Conservation (phyloP, 2,329 filamentous ascomycete species). For the Ophiostoma ulmi region DNA sequence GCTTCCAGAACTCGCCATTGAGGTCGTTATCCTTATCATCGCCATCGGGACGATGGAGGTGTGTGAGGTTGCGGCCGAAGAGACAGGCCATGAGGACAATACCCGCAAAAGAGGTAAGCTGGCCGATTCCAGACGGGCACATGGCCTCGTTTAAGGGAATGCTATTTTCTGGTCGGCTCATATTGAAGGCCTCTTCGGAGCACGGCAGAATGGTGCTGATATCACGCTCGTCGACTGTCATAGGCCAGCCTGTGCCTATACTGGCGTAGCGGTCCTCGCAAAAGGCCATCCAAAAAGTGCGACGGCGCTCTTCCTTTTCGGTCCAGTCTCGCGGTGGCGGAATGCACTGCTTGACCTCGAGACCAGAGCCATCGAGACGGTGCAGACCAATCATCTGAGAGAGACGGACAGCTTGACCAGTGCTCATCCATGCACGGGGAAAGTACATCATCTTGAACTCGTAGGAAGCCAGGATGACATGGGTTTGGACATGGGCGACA, state of each 20-base stretch:
- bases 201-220: constrained; percentile 80
- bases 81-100: constrained; percentile 82
- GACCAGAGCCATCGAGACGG: constrained; percentile 70
- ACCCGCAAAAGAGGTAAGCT: constrained; percentile 71
- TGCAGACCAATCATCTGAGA: constrained; percentile 91
- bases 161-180: constrained; percentile 68
- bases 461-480: constrained; percentile 72
- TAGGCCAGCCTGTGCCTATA: constrained; percentile 95
- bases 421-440: constrained; percentile 89
- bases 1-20: constrained; percentile 92
- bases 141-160: constrained; percentile 65
- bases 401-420: constrained; percentile 73
- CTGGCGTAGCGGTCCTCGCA: constrained; percentile 87
- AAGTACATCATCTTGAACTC: constrained; percentile 99
- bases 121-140: constrained; percentile 63
- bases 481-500: constrained; percentile 78
- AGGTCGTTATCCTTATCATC: constrained; percentile 82
- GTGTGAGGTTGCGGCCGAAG: constrained; percentile 84
- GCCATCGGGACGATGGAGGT: constrained; percentile 78
- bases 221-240: constrained; percentile 87
- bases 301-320: constrained; percentile 80
- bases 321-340: constrained; percentile 87
- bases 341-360: constrained; percentile 91
- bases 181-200: constrained; percentile 78
- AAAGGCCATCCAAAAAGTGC: constrained; percentile 95